Conservation (phyloP, 768 basidiomycete species). For the Lactifluus hygrophoroides region DNA sequence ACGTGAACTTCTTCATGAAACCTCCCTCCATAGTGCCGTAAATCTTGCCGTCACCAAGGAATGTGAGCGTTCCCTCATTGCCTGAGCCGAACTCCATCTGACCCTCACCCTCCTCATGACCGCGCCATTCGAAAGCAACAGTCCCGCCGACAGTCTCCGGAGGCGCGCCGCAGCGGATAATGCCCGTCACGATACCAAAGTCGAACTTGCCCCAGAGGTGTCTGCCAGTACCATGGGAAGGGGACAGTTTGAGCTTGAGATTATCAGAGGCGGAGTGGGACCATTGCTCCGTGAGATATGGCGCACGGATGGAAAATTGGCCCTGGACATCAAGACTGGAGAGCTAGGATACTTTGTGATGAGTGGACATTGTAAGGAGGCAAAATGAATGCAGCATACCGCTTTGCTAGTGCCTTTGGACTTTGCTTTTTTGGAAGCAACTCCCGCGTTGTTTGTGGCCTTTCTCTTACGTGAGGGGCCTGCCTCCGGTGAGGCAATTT, state of each 20-base stretch:
- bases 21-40: not conserved
- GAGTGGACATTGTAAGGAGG: not conserved
- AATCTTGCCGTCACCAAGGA: not conserved
- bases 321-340: not conserved
- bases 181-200: not conserved
- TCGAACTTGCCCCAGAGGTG: not conserved
- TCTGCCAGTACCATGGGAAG: not conserved
- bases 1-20: not conserved
- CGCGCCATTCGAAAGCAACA: not conserved
- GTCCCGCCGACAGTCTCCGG: not conserved
- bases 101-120: not conserved
- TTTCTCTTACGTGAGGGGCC: not conserved
- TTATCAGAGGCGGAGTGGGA: not conserved
- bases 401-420: not conserved
- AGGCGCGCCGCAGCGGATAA: not conserved
- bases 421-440: not conserved
- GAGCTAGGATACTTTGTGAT: not conserved
- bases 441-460: not conserved
- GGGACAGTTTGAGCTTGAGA: not conserved
- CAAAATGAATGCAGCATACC: not conserved
- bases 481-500: not conserved
- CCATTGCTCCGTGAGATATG: not conserved
- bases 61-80: not conserved
- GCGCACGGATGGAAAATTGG: not conserved
- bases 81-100: not conserved